Percentiles rank a stretch among this genome's conserved stretches.
Evolutionary conservation across 108 stramenopile species (phyloP).

Genomic region (Aurantiochytrium sp.): DNA sequence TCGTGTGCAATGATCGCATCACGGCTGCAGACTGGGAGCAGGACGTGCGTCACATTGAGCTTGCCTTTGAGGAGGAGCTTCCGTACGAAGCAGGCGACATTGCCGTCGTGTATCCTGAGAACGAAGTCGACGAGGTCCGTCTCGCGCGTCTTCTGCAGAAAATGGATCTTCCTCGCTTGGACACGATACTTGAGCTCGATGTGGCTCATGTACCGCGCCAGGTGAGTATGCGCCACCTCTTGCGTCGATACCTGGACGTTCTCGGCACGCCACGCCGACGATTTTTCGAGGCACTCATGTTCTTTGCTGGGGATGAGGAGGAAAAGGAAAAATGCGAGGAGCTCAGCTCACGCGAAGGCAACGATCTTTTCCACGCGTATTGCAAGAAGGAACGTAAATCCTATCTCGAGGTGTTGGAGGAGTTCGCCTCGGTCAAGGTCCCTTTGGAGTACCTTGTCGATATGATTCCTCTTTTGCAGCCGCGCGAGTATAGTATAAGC

Average conservation of each 20-base stretch:
- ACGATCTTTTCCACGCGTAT: slow-evolving; percentile 13
- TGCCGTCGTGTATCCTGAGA: background rate
- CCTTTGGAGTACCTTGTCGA: slow-evolving; percentile 19
- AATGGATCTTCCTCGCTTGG: background rate
- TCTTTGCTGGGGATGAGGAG: slow-evolving; percentile 27
- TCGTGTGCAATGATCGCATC: background rate
- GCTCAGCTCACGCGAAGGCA: background rate
- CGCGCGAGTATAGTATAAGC: slow-evolving; percentile 20
- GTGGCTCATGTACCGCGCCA: background rate
- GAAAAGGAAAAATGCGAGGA: slow-evolving; percentile 28
- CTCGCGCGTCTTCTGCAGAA: background rate
- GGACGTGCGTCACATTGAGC: background rate
- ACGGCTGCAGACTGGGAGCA: background rate
- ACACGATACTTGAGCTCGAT: background rate
- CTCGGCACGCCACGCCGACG: slow-evolving; percentile 4
- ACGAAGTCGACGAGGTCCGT: background rate
- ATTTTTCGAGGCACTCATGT: slow-evolving; percentile 17
- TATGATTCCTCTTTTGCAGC: slow-evolving; percentile 19
- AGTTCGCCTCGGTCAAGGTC: background rate
- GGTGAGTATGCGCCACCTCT: background rate
- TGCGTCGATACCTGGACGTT: slow-evolving; percentile 20
- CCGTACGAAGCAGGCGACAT: background rate
- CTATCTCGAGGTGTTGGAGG: slow-evolving; percentile 14
- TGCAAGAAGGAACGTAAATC: background rate
- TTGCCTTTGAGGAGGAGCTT: background rate